Evolutionary conservation across 2,329 filamentous ascomycete species (phyloP), one percentile per base, ranked within the genome.

Genomic region (Pseudogymnoascus sp.): DNA sequence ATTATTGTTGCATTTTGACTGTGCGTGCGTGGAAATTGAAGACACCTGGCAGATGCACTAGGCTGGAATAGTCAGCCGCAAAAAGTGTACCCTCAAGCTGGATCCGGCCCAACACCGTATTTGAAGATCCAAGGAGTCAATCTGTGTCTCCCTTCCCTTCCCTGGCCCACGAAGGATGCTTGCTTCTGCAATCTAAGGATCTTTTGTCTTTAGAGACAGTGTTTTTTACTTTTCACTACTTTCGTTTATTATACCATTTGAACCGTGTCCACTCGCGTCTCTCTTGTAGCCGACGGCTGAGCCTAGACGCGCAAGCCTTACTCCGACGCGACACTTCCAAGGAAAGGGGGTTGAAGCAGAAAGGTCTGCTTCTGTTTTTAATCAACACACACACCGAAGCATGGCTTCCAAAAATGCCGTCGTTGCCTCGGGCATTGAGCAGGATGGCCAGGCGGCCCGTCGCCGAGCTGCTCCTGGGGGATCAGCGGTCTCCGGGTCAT

Each of bases 361-460:
- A 56, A 12, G n/a, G n/a, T 12, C 46, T 16, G 43, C 43, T 28
- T 23, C 7, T 56, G 3, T 34, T 34, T 28, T 28, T 49, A 56
- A 56, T 56, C 46, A 56, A 56, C 46, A 56, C n/a, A 56, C n/a
- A 25, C 46, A 60, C 18, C 12, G 59, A 8, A 60, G 59, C 59
- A 74, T 74, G 72, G 70, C 72, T 65, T 65, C 70, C 34, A 78
- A 80, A 64, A 82, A 79, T 75, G 79, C 80, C 72, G 77, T 79
- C 71, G 77, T 82, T 75, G 84, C 82, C 75, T 85, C 85, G 40
- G 85, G 85, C 75, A 80, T 82, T 71, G 84, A 87, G 69, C 60
- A 66, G 11, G 74, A 81, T 63, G 79, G 78, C 70, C 82, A 86
- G 69, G 79, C 80, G 67, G 78, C 83, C 66, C 80, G 85, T 69